Base-by-base conservation (phyloP, 768 basidiomycete genomes). In the Tulasnella sp. region DNA sequence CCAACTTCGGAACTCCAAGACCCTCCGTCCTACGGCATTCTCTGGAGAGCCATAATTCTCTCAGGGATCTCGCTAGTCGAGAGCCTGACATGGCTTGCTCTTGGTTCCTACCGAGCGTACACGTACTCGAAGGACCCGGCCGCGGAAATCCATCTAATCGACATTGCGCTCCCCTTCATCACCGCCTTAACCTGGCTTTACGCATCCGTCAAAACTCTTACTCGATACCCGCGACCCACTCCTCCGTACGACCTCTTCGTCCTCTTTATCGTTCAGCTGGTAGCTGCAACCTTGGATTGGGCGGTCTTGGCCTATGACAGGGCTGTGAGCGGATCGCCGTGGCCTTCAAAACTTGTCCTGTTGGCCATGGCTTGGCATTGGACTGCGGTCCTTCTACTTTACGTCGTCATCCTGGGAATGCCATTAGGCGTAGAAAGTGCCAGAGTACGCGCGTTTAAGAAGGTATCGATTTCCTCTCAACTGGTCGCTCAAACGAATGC, bases 361-460 rank as follows among this genome's bases (percentile, higher is more conserved):
- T 52, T 74, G 0, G 79, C 67, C 0, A 69, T 81, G 19, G 76
- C 79, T 40, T 76, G 78, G 68, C 87, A 91, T 77, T 64, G 90
- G 39, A 72, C 80, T 11, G 83, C 81, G 0, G 74, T 87, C 36
- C 32, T 82, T 12, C 74, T 79, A 0, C 78, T 89, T 32, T 71
- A 91, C 14, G 74, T 76, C 0, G 78, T 88, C 6, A 80, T 88
- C 14, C 76, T 89, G 29, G 80, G 80, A 0, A 91, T 91, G 86
- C 92, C 91, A 0, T 75, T 93, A 69, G 86, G 79, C 0, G 77
- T 89, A n/a, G 90, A 92, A 4, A 87, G 86, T 75, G 77, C 75
- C 34, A 78, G 78, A 14, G 81, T 88, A 19, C 81, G 84, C 52
- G 82, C 80, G 67, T 82, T 84, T 42, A 84, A 91, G 26, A 89